phyloP scores from a whole-genome alignment of 1,284 basidiomycete genomes.

The Thelephora terrestris region DNA sequence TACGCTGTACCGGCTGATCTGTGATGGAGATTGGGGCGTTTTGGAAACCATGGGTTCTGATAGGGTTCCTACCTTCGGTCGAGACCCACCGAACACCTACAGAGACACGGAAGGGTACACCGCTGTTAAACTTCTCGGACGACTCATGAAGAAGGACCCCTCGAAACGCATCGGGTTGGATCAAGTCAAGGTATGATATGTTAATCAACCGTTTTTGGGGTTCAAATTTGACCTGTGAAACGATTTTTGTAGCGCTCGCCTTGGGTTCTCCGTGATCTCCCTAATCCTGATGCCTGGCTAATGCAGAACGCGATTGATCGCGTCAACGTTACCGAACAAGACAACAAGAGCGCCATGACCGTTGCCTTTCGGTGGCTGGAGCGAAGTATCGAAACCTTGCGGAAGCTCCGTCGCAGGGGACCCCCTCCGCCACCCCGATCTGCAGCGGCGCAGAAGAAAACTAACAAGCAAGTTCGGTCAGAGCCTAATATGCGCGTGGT shows the following conservation, averaged over 20 bases:
- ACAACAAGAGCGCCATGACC: slow-evolving; percentile 72
- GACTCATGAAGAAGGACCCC: slow-evolving; percentile 80
- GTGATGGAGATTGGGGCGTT: slow-evolving; percentile 68
- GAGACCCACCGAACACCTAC: slow-evolving; percentile 21
- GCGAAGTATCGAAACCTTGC: slow-evolving; percentile 33
- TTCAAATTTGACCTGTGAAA: slow-evolving; percentile 9
- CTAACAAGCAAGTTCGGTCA: slow-evolving; percentile 14
- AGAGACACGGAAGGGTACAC: slow-evolving; percentile 42
- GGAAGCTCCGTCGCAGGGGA: slow-evolving; percentile 39
- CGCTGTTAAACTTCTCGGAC: slow-evolving; percentile 65
- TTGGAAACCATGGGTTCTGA: slow-evolving; percentile 73
- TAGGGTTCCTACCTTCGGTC: slow-evolving; percentile 49
- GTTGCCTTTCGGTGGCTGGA: background rate
- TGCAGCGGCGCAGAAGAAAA: slow-evolving; percentile 11
- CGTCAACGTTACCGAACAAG: slow-evolving; percentile 69
- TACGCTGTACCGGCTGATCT: slow-evolving; percentile 78
- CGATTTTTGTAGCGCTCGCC: slow-evolving; percentile 38
- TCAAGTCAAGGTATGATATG: slow-evolving; percentile 67
- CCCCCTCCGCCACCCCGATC: slow-evolving; percentile 31
- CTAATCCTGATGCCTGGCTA: slow-evolving; percentile 72
- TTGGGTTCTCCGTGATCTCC: slow-evolving; percentile 75
- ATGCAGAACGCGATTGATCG: slow-evolving; percentile 59
- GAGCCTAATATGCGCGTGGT: slow-evolving; percentile 12
- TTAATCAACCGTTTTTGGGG: slow-evolving; percentile 8
- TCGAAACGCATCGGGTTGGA: slow-evolving; percentile 72